Conservation (phyloP, 169 alveolate species). For the Eimeria praecox region DNA sequence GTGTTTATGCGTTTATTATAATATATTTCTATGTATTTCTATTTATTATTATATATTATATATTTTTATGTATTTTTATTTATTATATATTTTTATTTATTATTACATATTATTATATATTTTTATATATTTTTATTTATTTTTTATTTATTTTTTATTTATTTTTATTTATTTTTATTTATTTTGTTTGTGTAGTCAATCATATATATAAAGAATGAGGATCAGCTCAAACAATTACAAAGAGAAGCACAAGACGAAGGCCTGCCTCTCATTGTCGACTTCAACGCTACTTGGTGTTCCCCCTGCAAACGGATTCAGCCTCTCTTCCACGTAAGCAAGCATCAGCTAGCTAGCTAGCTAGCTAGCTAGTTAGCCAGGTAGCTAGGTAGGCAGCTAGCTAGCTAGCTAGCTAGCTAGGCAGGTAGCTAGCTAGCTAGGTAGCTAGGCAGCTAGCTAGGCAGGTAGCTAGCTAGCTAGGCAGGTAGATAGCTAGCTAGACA, state of each 20-base stretch:
- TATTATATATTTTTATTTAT: not conserved
- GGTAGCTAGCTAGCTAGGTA: not conserved
- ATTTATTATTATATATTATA: no score
- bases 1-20: no score
- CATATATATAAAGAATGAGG: not conserved
- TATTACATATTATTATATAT: not conserved
- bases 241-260: not conserved
- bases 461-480: not conserved
- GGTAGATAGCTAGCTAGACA: no score
- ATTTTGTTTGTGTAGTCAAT: not conserved
- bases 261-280: not conserved
- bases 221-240: not conserved
- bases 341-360: not conserved
- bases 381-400: not conserved
- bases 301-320: slow-evolving; percentile 68
- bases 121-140: not conserved
- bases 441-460: not conserved
- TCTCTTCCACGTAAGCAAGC: not conserved
- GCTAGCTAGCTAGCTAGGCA: not conserved
- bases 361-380: slow-evolving; percentile 5
- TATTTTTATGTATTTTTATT: no score
- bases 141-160: slow-evolving; percentile 79
- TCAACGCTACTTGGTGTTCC: slow-evolving; percentile 68
- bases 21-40: no score
- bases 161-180: not conserved